Conservation (phyloP, 495 filamentous ascomycete genomes). For the Penicillium angulare region DNA sequence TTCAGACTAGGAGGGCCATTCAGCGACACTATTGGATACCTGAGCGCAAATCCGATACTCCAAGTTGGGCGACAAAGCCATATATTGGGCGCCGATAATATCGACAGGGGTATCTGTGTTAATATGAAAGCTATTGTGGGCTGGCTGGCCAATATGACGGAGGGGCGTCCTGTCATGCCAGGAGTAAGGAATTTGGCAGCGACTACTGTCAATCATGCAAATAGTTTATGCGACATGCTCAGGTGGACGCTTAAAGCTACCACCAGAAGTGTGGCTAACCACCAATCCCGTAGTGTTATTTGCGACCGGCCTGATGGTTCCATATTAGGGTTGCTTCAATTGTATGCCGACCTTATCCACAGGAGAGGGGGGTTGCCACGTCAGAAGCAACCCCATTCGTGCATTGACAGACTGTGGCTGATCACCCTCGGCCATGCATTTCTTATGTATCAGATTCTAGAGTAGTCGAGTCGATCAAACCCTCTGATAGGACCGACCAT, state of each 20-base stretch:
- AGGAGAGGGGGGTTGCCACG: slow-evolving; percentile 27
- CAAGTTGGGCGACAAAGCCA: slow-evolving; percentile 6
- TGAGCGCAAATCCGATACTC: slow-evolving; percentile 6
- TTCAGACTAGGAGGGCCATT: slow-evolving; percentile 3
- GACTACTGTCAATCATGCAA: not conserved
- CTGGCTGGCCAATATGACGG: not conserved
- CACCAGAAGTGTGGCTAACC: not conserved
- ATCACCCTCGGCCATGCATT: slow-evolving; percentile 12
- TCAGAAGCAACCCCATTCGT: slow-evolving; percentile 25
- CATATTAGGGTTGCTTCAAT: slow-evolving; percentile 13
- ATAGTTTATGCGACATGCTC: slow-evolving; percentile 6
- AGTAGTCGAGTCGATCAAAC: not conserved
- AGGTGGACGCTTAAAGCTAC: slow-evolving; percentile 10
- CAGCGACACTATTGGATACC: slow-evolving; percentile 11
- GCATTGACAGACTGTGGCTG: slow-evolving; percentile 16
- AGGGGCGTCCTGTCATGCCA: not conserved
- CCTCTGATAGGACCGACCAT: slow-evolving; percentile 19
- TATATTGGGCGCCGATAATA: not conserved
- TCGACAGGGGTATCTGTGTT: not conserved
- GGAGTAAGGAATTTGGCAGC: slow-evolving; percentile 14
- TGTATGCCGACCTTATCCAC: slow-evolving; percentile 10
- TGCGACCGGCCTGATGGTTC: slow-evolving; percentile 9
- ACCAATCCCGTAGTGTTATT: slow-evolving; percentile 7
- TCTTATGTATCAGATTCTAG: slow-evolving; percentile 24
- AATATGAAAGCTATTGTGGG: slow-evolving; percentile 2